These are phyloP conservation scores for Chaetomium olivaceum DNA, from an alignment of 2,329 filamentous ascomycete species.

Conservation along the genomic window DNA sequence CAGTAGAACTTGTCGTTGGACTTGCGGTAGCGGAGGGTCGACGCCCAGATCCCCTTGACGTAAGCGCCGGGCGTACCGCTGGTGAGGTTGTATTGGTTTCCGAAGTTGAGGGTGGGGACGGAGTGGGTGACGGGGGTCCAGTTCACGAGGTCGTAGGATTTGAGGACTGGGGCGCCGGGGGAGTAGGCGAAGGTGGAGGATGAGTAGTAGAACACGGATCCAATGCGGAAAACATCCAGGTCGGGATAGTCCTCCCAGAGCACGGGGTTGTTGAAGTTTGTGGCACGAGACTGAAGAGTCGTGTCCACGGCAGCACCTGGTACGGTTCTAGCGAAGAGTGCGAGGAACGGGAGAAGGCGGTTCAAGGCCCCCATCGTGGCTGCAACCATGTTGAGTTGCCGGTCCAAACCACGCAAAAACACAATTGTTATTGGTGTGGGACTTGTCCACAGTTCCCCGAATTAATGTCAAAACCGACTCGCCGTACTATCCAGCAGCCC, in stretches of 20 bases:
- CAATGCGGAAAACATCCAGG: constrained; percentile 54
- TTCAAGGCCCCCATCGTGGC: neutral
- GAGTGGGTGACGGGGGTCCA: constrained; percentile 51
- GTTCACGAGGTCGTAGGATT: constrained; percentile 57
- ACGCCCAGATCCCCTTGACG: constrained; percentile 58
- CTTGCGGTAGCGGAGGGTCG: constrained; percentile 52
- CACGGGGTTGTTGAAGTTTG: constrained; percentile 50
- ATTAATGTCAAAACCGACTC: neutral
- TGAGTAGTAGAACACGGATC: constrained; percentile 54
- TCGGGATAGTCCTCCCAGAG: constrained; percentile 58
- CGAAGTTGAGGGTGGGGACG: constrained; percentile 49
- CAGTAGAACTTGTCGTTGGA: constrained; percentile 55
- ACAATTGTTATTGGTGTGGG: neutral
- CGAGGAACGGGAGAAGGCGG: neutral
- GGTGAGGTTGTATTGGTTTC: constrained; percentile 48
- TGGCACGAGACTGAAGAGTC: neutral
- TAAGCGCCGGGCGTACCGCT: constrained; percentile 47
- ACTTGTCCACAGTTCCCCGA: neutral
- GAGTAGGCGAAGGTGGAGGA: constrained; percentile 59
- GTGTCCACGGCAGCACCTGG: neutral
- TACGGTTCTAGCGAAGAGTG: neutral
- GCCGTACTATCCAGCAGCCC: neutral
- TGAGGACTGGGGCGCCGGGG: constrained; percentile 57
- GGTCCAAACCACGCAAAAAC: neutral
- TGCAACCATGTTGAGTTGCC: neutral